Evolutionary conservation across 495 filamentous ascomycete genomes (phyloP).

Genomic region (Aspergillus bertholletiae): DNA sequence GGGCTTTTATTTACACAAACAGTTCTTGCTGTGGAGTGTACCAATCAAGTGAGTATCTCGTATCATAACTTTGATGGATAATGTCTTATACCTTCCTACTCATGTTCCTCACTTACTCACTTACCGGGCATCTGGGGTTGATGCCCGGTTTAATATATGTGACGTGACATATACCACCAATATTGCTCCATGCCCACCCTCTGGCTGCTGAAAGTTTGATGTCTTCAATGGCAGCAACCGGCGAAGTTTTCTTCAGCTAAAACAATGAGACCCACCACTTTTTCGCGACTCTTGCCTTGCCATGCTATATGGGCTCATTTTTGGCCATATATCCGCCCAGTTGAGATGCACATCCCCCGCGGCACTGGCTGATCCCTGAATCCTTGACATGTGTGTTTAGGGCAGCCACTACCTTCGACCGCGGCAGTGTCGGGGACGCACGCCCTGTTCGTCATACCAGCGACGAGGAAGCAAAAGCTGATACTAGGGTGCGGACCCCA

Average conservation of each 20-base stretch:
- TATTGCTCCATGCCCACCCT: conserved; percentile 58
- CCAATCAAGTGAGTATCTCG: conserved; percentile 49
- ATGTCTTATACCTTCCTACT: conserved; percentile 45
- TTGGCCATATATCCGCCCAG: conserved; percentile 51
- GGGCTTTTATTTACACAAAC: conserved; percentile 57
- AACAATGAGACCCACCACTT: conserved; percentile 60
- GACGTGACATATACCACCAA: conserved; percentile 62
- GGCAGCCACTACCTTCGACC: conserved; percentile 45
- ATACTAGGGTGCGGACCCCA: conserved; percentile 57
- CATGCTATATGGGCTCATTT: conserved; percentile 57
- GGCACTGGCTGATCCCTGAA: conserved; percentile 45
- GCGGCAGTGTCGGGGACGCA: conserved; percentile 56
- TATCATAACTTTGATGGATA: conserved; percentile 53
- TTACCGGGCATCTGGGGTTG: conserved; percentile 59
- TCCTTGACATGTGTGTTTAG: conserved; percentile 50
- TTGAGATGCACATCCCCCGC: conserved; percentile 51
- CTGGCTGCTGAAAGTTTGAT: conserved; percentile 59
- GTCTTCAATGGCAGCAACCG: conserved; percentile 51
- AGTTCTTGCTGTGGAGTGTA: conserved; percentile 52
- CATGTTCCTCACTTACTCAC: no score
- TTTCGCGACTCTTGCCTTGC: conserved; percentile 57
- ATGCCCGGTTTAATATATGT: conserved; percentile 3
- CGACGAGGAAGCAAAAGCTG: conserved; percentile 51
- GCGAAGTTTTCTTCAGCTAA: conserved; percentile 60
- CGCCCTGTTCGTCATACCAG: conserved; percentile 51